Conservation (phyloP, 306 rosid species). For the Prunus persica region Prunus_persica_NCBIv2 NC_034011.1:24949001-24949500, state of each 20-base stretch:
- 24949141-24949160: constrained; percentile 24
- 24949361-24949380: neutral
- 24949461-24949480: neutral
- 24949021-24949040: constrained; percentile 35
- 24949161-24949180: constrained; percentile 22
- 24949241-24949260: neutral
- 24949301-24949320: neutral
- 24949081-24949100: constrained; percentile 23
- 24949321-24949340: neutral
- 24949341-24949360: neutral
- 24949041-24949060: constrained; percentile 23
- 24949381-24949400: neutral
- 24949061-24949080: constrained; percentile 19
- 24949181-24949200: constrained; percentile 10
- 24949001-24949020: constrained; percentile 22
- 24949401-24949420: neutral
- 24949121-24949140: constrained; percentile 16
- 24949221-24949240: neutral
- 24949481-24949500: neutral
- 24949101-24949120: constrained; percentile 18
- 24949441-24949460: neutral
- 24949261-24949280: neutral
- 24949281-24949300: neutral
- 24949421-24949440: neutral
- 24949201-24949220: neutral